Conservation (phyloP, 2,329 filamentous ascomycete species). For the Hymenoscyphus infarciens region DNA sequence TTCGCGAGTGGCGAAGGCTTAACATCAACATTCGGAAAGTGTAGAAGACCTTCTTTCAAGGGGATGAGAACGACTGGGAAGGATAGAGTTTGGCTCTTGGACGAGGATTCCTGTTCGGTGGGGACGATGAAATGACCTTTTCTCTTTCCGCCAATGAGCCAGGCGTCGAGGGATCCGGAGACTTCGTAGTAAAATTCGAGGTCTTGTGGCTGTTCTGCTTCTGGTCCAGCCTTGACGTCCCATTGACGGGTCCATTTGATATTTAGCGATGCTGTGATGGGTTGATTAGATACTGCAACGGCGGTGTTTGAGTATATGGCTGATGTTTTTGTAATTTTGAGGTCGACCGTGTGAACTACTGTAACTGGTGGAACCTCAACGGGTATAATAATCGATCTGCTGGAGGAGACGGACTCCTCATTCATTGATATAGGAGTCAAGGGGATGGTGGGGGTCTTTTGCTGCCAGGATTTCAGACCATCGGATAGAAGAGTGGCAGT, state of each 20-base stretch:
- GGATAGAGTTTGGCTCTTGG: constrained; percentile 41
- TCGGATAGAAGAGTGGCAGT: constrained; percentile 25
- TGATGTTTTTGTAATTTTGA: constrained; percentile 47
- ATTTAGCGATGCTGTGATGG: constrained; percentile 59
- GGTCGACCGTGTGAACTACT: constrained; percentile 75
- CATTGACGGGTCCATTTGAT: constrained; percentile 61
- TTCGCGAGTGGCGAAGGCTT: constrained; percentile 50
- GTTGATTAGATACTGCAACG: constrained; percentile 58
- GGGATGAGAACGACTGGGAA: constrained; percentile 78
- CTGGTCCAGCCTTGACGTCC: constrained; percentile 45
- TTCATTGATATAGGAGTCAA: constrained; percentile 25
- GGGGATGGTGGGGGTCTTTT: constrained; percentile 25
- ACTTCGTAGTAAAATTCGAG: constrained; percentile 84
- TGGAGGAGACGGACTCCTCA: constrained; percentile 37
- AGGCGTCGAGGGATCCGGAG: constrained; percentile 67
- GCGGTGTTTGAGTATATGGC: constrained; percentile 35
- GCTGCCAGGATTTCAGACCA: constrained; percentile 29
- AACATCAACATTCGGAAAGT: constrained; percentile 77
- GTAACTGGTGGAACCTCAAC: constrained; percentile 84
- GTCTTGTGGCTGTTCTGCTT: constrained; percentile 34
- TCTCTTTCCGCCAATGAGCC: constrained; percentile 80
- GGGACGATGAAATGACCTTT: constrained; percentile 73
- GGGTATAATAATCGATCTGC: constrained; percentile 73
- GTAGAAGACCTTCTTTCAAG: constrained; percentile 70
- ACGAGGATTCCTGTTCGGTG: constrained; percentile 40